Evolutionary conservation across 2,329 filamentous ascomycete genomes (phyloP).

Genomic region (Graphilbum sp.): DNA sequence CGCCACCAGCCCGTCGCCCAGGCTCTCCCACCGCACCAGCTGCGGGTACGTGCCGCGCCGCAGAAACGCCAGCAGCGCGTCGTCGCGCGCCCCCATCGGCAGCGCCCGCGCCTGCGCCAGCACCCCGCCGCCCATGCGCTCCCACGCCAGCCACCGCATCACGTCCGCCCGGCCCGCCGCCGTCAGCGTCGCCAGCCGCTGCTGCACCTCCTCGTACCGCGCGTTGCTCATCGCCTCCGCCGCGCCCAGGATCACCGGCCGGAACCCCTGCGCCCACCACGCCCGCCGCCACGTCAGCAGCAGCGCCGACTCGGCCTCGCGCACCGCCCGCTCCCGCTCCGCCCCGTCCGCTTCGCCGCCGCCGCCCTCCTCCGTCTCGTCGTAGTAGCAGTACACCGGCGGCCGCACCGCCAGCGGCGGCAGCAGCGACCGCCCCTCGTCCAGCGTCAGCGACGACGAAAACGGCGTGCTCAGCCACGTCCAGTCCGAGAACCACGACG

Average conservation of each 20-base stretch:
- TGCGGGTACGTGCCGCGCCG: slow-evolving; percentile 59
- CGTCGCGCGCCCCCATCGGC: slow-evolving; percentile 66
- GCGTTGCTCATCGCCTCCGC: slow-evolving; percentile 74
- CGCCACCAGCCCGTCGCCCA: slow-evolving; percentile 57
- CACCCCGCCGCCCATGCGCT: slow-evolving; percentile 71
- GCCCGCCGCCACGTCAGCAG: slow-evolving; percentile 79
- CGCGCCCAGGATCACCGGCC: slow-evolving; percentile 62
- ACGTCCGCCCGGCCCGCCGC: slow-evolving; percentile 49
- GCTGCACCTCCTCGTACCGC: slow-evolving; percentile 55
- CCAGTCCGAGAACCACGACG: slow-evolving; percentile 77
- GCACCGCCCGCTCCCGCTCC: slow-evolving; percentile 33
- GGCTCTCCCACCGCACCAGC: slow-evolving; percentile 56
- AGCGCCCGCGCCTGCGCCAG: slow-evolving; percentile 65
- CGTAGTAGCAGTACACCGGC: slow-evolving; percentile 83
- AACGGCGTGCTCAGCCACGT: slow-evolving; percentile 77
- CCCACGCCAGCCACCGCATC: slow-evolving; percentile 84
- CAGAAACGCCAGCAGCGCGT: slow-evolving; percentile 54
- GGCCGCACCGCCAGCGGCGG: slow-evolving; percentile 57
- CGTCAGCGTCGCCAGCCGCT: slow-evolving; percentile 42
- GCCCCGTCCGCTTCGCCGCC: not conserved
- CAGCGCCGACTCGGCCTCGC: slow-evolving; percentile 60
- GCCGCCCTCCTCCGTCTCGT: slow-evolving; percentile 41
- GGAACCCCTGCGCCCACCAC: slow-evolving; percentile 92
- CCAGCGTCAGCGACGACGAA: slow-evolving; percentile 61
- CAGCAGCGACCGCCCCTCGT: slow-evolving; percentile 69